Percentiles rank a stretch among this genome's conserved stretches.
Conservation (phyloP, 148 eudicot species). For the Chenopodium formosanum region DNA sequence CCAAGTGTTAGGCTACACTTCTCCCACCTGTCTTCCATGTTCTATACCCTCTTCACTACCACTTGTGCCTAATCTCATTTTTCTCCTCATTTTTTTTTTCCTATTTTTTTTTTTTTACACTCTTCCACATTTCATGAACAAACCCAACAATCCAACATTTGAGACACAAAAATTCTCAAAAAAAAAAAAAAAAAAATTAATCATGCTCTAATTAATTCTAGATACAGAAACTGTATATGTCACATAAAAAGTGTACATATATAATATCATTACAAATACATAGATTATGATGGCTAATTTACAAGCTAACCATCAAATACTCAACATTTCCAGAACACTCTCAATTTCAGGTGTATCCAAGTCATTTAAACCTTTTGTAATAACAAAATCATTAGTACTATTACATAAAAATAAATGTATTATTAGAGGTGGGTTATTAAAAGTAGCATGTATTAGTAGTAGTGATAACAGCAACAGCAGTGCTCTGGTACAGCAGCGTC, state of each 20-base stretch:
- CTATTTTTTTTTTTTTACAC: neutral
- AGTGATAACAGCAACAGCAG: neutral
- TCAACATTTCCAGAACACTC: slow-evolving; percentile 27
- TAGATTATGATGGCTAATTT: slow-evolving; percentile 29
- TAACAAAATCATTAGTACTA: neutral
- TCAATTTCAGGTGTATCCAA: slow-evolving; percentile 6
- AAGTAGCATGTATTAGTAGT: slow-evolving; percentile 7
- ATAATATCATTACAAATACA: neutral
- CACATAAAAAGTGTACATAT: neutral
- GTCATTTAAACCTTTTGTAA: slow-evolving; percentile 2
- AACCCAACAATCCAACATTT: neutral
- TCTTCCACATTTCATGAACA: neutral
- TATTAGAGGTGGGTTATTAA: neutral
- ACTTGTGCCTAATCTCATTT: slow-evolving; percentile 15
- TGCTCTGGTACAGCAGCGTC: slow-evolving; percentile 34
- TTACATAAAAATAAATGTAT: neutral
- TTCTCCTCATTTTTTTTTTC: neutral
- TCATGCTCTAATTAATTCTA: neutral
- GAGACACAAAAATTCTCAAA: neutral
- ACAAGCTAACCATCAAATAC: slow-evolving; percentile 31
- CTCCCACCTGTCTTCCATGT: slow-evolving; percentile 24
- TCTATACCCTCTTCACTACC: slow-evolving; percentile 19
- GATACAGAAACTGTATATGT: neutral
- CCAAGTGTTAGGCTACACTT: slow-evolving; percentile 20
- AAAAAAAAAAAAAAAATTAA: too few species aligned